These are phyloP conservation scores for Alternaria dauci DNA, from an alignment of 2,329 filamentous ascomycete genomes.

Conservation along the genomic window DNA sequence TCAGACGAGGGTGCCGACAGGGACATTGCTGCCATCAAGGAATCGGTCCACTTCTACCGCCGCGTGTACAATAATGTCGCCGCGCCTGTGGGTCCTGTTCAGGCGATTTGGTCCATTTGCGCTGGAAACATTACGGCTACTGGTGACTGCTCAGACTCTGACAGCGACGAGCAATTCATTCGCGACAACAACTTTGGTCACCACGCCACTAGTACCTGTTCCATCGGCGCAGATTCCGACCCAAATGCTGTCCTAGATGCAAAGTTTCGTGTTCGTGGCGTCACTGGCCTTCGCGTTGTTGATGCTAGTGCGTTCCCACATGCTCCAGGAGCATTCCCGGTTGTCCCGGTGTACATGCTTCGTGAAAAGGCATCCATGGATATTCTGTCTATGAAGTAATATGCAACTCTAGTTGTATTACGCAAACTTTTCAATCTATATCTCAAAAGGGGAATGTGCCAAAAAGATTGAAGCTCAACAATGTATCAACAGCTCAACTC, in stretches of 20 bases:
- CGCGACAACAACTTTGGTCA: neutral
- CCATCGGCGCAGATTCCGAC: neutral
- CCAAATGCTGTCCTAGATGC: constrained; percentile 9
- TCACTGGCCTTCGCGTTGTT: constrained; percentile 66
- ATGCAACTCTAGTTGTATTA: too few species aligned
- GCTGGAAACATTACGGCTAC: neutral
- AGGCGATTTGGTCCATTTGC: neutral
- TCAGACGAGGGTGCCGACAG: neutral
- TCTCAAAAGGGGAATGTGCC: too few species aligned
- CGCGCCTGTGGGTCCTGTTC: neutral
- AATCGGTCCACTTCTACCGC: neutral
- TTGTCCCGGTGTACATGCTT: neutral
- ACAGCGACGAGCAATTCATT: neutral
- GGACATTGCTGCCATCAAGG: neutral
- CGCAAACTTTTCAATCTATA: too few species aligned
- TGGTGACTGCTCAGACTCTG: neutral
- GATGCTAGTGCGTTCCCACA: constrained; percentile 63
- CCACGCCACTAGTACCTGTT: neutral
- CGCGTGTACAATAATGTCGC: neutral
- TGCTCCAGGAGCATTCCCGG: neutral
- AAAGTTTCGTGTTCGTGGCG: constrained; percentile 65
- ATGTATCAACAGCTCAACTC: too few species aligned
- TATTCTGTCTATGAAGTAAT: neutral
- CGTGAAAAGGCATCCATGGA: neutral
- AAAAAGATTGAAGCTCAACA: too few species aligned